Evolutionary conservation across 2,329 filamentous ascomycete species (phyloP).

Genomic region (Clonostachys rhizophaga): DNA sequence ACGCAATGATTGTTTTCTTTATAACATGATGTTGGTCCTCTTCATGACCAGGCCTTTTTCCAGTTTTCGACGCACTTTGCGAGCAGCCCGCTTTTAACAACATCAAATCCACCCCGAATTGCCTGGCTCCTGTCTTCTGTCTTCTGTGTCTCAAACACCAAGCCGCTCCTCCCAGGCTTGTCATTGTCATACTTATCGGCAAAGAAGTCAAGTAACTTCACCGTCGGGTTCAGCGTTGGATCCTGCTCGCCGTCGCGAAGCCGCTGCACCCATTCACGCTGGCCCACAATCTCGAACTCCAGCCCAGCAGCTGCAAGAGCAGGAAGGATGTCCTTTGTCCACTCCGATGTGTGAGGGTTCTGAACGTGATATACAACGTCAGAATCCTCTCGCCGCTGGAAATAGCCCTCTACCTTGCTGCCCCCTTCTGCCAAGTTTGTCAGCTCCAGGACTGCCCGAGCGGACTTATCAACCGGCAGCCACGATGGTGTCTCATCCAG

Average conservation of each 20-base stretch:
- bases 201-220: conserved; percentile 48
- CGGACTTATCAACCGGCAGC: conserved; percentile 30
- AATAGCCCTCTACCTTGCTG: conserved; percentile 4
- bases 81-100: conserved; percentile 30
- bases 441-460: conserved; percentile 24
- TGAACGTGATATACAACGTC: conserved; percentile 44
- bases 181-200: conserved; percentile 44
- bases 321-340: conserved; percentile 48
- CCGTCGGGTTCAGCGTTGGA: conserved; percentile 40
- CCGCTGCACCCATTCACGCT: conserved; percentile 36
- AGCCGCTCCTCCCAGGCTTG: conserved; percentile 22
- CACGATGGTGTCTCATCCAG: conserved; percentile 31
- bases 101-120: conserved; percentile 23
- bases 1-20: too few species aligned
- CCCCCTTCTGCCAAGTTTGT: conserved; percentile 8
- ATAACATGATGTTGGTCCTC: too few species aligned
- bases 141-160: conserved; percentile 28
- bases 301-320: conserved; percentile 38
- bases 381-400: conserved; percentile 5
- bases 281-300: conserved; percentile 33
- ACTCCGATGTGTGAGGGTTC: conserved; percentile 42
- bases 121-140: conserved; percentile 21
- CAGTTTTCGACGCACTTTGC: conserved; percentile 13
- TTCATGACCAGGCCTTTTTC: conserved; percentile 1
- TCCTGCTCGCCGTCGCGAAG: conserved; percentile 40